Evolutionary conservation across 768 basidiomycete species (phyloP).

Genomic region (Collybia mongolica): DNA sequence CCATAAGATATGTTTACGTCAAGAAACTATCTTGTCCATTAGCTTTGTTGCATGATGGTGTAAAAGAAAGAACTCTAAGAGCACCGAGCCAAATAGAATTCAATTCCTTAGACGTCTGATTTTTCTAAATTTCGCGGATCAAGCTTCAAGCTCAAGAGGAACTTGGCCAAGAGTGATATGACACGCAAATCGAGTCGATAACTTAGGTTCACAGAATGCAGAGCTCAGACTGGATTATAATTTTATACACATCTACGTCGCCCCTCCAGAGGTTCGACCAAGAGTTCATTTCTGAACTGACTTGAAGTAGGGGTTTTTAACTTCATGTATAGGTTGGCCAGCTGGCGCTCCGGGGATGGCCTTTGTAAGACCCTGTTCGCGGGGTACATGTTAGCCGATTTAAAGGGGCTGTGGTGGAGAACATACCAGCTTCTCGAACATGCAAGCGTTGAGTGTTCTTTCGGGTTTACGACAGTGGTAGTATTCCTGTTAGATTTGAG

Average conservation of each 20-base stretch:
- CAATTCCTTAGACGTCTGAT: too few species aligned
- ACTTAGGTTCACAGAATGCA: not conserved
- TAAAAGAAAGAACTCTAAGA: too few species aligned
- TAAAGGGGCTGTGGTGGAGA: not conserved
- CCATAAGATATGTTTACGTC: conserved; percentile 6
- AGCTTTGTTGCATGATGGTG: not conserved
- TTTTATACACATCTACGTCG: conserved; percentile 14
- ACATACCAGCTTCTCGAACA: conserved; percentile 92
- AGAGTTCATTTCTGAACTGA: conserved; percentile 72
- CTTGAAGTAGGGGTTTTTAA: conserved; percentile 80
- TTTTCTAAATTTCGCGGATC: too few species aligned
- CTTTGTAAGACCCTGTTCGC: conserved; percentile 81
- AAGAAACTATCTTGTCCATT: not conserved
- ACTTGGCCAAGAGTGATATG: too few species aligned
- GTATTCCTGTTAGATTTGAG: conserved; percentile 61
- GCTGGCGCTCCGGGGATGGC: conserved; percentile 86
- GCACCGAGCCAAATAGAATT: too few species aligned
- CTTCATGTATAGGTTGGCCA: conserved; percentile 88
- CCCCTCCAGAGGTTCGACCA: not conserved
- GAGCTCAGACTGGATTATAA: conserved; percentile 7
- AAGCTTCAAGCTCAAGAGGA: too few species aligned
- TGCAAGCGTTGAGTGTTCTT: conserved; percentile 85
- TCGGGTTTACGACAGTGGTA: conserved; percentile 88
- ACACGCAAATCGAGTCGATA: too few species aligned
- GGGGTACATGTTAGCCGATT: conserved; percentile 1